Evolutionary conservation across 2,329 filamentous ascomycete species (phyloP).

Genomic region (Alternaria hordeiaustralica): DNA sequence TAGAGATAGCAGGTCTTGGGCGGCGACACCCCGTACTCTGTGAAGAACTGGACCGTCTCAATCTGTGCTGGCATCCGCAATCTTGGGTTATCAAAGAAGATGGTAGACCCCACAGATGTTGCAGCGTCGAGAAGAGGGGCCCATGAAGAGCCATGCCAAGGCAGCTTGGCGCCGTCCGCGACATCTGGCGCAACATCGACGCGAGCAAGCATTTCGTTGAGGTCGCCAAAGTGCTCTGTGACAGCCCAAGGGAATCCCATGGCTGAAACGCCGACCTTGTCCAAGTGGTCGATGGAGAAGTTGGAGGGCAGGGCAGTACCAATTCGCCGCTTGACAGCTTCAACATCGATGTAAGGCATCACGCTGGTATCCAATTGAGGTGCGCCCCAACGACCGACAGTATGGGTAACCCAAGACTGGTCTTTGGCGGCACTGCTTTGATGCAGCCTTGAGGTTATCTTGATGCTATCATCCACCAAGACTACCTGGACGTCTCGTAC

Average conservation of each 20-base stretch:
- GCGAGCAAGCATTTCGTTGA: conserved; percentile 48
- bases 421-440: not conserved
- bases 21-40: not conserved
- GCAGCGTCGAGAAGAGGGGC: not conserved
- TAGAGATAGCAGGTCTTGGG: not conserved
- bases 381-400: not conserved
- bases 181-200: conserved; percentile 48
- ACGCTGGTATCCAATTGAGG: not conserved
- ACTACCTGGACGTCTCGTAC: not conserved
- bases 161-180: not conserved
- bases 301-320: conserved; percentile 24
- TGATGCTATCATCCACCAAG: not conserved
- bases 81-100: not conserved
- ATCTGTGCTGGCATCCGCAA: not conserved
- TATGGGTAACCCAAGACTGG: not conserved
- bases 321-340: not conserved
- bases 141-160: not conserved
- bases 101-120: not conserved
- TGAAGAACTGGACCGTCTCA: not conserved
- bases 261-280: conserved; percentile 48
- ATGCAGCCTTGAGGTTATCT: not conserved
- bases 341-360: not conserved
- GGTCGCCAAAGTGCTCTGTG: conserved; percentile 46
- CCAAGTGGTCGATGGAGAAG: conserved; percentile 15
- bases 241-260: conserved; percentile 54